Base-by-base conservation (phyloP, 164 flowering plant species). In the Vitis amurensis region DNA sequence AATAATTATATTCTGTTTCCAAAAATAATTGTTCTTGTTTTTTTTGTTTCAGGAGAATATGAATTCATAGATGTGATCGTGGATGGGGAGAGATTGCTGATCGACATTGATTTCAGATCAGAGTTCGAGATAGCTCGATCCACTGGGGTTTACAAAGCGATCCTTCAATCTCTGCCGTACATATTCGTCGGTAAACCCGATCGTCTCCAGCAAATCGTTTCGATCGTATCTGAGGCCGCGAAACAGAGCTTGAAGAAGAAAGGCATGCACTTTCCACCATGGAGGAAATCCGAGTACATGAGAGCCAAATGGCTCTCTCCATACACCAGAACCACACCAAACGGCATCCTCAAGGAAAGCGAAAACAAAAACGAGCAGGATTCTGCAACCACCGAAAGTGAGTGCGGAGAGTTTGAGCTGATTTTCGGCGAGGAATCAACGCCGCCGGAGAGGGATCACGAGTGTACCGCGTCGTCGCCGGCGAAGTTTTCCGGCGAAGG, bases 181-280 rank as follows among this genome's bases (percentile, higher is more conserved):
- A 82, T 85, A 19, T 89, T 82, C 73, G 86, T 90, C 65, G 97
- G 95, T 9, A 84, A 83, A 65, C 11, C 88, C 12, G 94, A 90
- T 13, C 84, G 94, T 19, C 82, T 92, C n/a, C 79, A 79, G 15
- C 87, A 89, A 69, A 88, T 88, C 61, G 79, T 90, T 12, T 62
- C 88, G n/a, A 72, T 86, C 57, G 78, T 82, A 8, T 78, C 91
- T 16, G 91, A 89, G 71, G 90, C 90, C 10, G 90, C 86, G 17
- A 79, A 72, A 61, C 88, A 71, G 83, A 89, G 94, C 85, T 58
- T 89, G 78, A 88, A 83, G 84, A 90, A 88, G 90, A 90, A 87
- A 71, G 94, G 93, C 7, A 85, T 92, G 93, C 90, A 78, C 66
- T 55, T 86, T n/a, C 89, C 91, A 19, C 94, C 94, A 1, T 89